Conservation (phyloP, 495 filamentous ascomycete genomes). For the Penicillium chermesinum region DNA sequence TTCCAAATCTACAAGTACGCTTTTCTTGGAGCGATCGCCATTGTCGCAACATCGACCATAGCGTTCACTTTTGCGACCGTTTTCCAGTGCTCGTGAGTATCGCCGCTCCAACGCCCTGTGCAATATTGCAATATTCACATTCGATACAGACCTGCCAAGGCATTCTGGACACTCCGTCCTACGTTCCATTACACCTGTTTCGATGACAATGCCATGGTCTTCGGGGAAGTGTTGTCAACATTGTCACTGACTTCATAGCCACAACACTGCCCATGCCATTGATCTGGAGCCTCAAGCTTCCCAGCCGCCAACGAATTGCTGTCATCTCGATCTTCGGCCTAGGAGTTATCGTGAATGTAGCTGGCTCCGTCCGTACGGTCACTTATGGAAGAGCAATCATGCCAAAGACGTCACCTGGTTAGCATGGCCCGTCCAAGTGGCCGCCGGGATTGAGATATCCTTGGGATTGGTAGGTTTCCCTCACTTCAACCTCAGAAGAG, state of each 20-base stretch:
- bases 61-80: conserved; percentile 47
- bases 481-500: no score
- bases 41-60: conserved; percentile 40
- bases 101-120: neutral
- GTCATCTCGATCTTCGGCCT: conserved; percentile 55
- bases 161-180: conserved; percentile 47
- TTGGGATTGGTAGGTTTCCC: conserved; percentile 50
- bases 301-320: conserved; percentile 48
- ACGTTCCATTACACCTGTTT: conserved; percentile 41
- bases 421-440: conserved; percentile 48
- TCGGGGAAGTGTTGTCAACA: conserved; percentile 55
- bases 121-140: conserved; percentile 3
- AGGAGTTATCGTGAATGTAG: conserved; percentile 54
- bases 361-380: conserved; percentile 50
- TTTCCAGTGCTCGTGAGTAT: conserved; percentile 52
- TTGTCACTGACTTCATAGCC: conserved; percentile 52
- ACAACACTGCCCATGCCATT: conserved; percentile 57
- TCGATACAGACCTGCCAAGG: conserved; percentile 42
- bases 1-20: conserved; percentile 34
- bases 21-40: conserved; percentile 40
- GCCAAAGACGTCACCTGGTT: conserved; percentile 52
- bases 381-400: conserved; percentile 46
- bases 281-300: conserved; percentile 51
- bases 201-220: conserved; percentile 43
- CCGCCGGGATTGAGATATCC: conserved; percentile 52